Evolutionary conservation across 305 asterid genomes (phyloP), one percentile per base, ranked within the genome.

Genomic region (Euphrasia arctica): DNA sequence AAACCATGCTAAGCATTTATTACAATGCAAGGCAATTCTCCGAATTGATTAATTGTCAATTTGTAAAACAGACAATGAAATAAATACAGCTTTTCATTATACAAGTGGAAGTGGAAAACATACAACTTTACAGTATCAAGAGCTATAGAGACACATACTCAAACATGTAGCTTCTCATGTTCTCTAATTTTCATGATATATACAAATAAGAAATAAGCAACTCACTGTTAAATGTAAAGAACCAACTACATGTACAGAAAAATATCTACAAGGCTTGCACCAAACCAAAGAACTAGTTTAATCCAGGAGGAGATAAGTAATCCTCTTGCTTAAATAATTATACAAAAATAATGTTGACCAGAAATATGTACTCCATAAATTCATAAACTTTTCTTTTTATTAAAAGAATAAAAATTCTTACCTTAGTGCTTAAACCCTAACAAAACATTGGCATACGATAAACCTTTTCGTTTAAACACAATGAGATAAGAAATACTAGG

Each of bases 401-500:
- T 34, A 8, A 34, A 34, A 34, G 7, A 34, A 6, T 5, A 34
- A 34, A 34, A 5, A 31, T 5, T 34, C 42, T 34, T 34, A 34
- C 7, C 9, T 5, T 31, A 31, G 36, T 67, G 32, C n/a, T 45
- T 18, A 50, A 31, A 49, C 43, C 54, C 36, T 31, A 34, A 45
- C 11, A 54, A 22, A 4, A 60, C 41, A 9, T 63, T 58, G 51
- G 63, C 63, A 12, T 14, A 22, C 45, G n/a, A 45, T 43, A 54
- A 51, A 9, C 48, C 61, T 55, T 47, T 54, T 15, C 70, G 55
- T 22, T 52, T 65, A 28, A 62, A 39, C 15, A 65, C 62, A 57
- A 43, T 65, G 71, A 51, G 48, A 64, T 5, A 72, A 66, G 68
- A 31, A 28, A 34, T 45, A 50, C 67, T 42, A 55, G 65, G 49